phyloP scores from a whole-genome alignment of 2,329 filamentous ascomycete species.

The Coniella vitis region DNA sequence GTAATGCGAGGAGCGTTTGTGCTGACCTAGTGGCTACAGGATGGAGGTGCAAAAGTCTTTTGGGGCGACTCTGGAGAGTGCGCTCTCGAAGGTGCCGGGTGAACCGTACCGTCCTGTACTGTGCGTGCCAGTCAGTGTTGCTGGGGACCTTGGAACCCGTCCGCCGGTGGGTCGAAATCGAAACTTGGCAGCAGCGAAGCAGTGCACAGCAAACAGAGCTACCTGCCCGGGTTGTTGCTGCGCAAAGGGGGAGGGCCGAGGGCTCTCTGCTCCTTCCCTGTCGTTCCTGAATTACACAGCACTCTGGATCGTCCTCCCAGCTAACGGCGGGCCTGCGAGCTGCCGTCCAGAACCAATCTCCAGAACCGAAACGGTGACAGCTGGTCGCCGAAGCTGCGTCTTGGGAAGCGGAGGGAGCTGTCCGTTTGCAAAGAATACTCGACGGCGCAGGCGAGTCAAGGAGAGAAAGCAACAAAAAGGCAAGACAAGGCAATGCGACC shows the following conservation, averaged over 20 bases:
- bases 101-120: no score
- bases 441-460: neutral
- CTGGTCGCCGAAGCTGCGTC: no score
- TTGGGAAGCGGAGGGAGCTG: no score
- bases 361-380: no score
- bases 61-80: neutral
- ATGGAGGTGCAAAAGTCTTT: no score
- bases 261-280: no score
- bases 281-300: no score
- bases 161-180: slow-evolving; percentile 8
- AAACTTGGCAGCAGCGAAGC: slow-evolving; percentile 16
- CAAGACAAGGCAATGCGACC: neutral
- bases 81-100: no score
- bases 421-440: neutral
- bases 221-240: neutral
- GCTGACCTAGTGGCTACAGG: no score
- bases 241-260: neutral
- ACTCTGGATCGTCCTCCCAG: no score
- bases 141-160: neutral
- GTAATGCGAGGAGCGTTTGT: no score
- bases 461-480: neutral
- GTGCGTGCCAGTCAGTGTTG: neutral
- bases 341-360: no score
- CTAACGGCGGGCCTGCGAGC: slow-evolving; percentile 1
- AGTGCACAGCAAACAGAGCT: neutral